phyloP scores from a whole-genome alignment of 306 rosid genomes.

The Gillenia trifoliata region DNA sequence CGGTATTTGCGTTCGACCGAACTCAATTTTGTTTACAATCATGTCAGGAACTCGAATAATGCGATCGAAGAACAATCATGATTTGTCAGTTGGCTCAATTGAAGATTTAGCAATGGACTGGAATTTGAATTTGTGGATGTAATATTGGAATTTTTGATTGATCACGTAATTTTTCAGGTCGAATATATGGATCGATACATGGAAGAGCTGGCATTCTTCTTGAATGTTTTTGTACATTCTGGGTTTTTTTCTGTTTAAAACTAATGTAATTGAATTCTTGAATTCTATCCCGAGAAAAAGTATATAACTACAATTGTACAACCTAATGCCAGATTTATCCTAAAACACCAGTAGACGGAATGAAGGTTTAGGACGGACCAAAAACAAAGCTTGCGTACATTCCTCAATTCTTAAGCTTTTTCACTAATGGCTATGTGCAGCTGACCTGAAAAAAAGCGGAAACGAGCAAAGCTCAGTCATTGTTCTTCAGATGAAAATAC shows the following conservation, averaged over 20 bases:
- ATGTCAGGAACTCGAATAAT: constrained; percentile 18
- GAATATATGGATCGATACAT: not conserved
- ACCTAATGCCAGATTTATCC: too few relatives aligned
- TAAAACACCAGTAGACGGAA: not conserved
- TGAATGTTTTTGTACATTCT: not conserved
- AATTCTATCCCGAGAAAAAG: too few relatives aligned
- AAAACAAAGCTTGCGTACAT: not conserved
- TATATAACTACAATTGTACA: not conserved
- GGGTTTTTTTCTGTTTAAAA: not conserved
- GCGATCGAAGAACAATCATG: constrained; percentile 6
- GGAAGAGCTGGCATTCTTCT: not conserved
- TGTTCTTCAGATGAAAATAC: not conserved
- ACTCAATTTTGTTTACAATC: not conserved
- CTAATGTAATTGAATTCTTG: too few relatives aligned
- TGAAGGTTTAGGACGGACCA: not conserved
- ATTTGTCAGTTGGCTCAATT: not conserved
- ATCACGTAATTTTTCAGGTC: not conserved
- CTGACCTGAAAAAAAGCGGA: not conserved
- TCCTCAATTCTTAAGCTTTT: not conserved
- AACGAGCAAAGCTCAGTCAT: not conserved
- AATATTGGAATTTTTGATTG: not conserved
- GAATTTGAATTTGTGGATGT: not conserved
- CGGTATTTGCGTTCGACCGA: not conserved
- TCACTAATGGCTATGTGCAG: not conserved
- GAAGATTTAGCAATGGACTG: not conserved